phyloP scores from a whole-genome alignment of 129 eudicot species.

The Pittosporum tobira region DNA sequence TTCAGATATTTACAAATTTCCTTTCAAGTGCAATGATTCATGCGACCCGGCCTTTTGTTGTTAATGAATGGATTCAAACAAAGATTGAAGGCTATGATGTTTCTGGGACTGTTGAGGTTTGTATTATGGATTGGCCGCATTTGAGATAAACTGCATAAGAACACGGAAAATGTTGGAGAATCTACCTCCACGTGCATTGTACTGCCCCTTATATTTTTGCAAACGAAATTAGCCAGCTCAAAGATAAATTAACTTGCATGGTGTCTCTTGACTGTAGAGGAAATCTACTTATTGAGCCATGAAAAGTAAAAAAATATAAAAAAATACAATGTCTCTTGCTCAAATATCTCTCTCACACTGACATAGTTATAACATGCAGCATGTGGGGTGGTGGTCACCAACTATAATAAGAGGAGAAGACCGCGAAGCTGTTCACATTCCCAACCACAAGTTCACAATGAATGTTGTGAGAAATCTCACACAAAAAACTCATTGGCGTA shows the following conservation, averaged over 20 bases:
- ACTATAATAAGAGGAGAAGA: slow-evolving; percentile 92
- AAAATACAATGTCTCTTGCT: background rate
- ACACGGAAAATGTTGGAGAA: background rate
- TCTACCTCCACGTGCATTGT: background rate
- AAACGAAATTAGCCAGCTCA: background rate
- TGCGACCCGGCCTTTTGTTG: slow-evolving; percentile 89
- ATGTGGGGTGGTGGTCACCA: slow-evolving; percentile 99
- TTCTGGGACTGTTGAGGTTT: slow-evolving; percentile 96
- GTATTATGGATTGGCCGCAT: slow-evolving; percentile 15
- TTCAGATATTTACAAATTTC: slow-evolving; percentile 86
- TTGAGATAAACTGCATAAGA: background rate
- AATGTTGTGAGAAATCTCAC: slow-evolving; percentile 87
- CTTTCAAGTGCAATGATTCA: slow-evolving; percentile 95
- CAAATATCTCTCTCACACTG: slow-evolving; percentile 4
- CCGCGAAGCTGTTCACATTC: slow-evolving; percentile 97
- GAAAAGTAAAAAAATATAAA: background rate
- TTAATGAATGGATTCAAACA: slow-evolving; percentile 90
- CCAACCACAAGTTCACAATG: slow-evolving; percentile 87
- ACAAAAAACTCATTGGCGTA: slow-evolving; percentile 98
- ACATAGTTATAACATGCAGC: slow-evolving; percentile 35
- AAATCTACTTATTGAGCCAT: background rate
- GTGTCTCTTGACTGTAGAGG: background rate
- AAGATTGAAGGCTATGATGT: slow-evolving; percentile 97
- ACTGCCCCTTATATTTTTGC: background rate
- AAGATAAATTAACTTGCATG: background rate